Conservation (phyloP, 176 grass and related monocot genomes). For the Oryza brachyantha region DNA sequence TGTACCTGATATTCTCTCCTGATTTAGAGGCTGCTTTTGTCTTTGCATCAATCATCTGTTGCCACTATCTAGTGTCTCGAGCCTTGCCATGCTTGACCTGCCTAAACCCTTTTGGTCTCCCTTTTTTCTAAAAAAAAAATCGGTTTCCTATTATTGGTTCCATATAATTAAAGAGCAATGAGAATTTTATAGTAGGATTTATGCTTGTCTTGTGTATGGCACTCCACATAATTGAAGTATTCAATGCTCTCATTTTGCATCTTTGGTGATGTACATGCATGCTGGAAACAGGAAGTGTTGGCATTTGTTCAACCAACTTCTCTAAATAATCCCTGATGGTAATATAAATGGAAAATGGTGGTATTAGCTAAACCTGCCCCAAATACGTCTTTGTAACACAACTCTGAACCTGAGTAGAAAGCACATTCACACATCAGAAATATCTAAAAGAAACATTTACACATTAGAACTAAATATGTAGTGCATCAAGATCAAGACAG, state of each 20-base stretch:
- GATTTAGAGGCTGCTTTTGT: constrained; percentile 15
- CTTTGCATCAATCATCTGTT: background rate
- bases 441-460: too few species aligned
- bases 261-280: background rate
- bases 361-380: constrained; percentile 31
- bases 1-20: constrained; percentile 28
- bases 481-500: too few species aligned
- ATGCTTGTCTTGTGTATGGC: background rate
- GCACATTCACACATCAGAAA: background rate
- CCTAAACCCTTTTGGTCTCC: constrained; percentile 9
- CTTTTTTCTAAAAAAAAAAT: background rate
- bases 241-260: background rate
- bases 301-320: constrained; percentile 17
- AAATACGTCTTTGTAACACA: constrained; percentile 6
- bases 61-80: background rate
- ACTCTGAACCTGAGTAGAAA: background rate
- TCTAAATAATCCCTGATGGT: background rate
- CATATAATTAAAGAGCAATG: background rate
- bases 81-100: constrained; percentile 20
- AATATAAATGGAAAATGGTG: background rate
- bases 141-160: constrained; percentile 20
- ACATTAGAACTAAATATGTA: too few species aligned
- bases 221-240: background rate
- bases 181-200: background rate
- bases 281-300: background rate